Percentiles rank a stretch among this genome's conserved stretches.
Evolutionary conservation across 2,329 filamentous ascomycete species (phyloP).

Genomic region (Paracamarosporium sp.): DNA sequence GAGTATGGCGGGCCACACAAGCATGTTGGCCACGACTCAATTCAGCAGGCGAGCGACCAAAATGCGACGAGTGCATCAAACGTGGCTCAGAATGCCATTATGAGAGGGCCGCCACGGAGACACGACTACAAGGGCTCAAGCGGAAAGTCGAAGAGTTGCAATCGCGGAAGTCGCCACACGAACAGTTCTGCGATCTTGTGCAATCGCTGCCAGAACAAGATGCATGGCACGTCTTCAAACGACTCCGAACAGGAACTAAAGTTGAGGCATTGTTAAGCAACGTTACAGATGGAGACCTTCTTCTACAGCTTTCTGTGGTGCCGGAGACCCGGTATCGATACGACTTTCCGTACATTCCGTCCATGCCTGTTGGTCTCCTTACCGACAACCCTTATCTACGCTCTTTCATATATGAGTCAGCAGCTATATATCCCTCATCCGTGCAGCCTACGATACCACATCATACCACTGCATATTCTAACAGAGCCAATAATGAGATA

Average conservation of each 20-base stretch:
- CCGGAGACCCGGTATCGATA: constrained; percentile 22
- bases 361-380: constrained; percentile 11
- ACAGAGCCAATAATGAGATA: background rate
- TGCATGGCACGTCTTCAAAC: too few relatives aligned
- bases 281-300: background rate
- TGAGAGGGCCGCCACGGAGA: too few relatives aligned
- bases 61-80: too few relatives aligned
- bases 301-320: constrained; percentile 17
- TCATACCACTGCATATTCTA: background rate
- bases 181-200: too few relatives aligned
- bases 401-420: constrained; percentile 16
- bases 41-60: too few relatives aligned
- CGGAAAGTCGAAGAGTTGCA: too few relatives aligned
- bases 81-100: too few relatives aligned
- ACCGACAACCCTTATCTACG: constrained; percentile 15
- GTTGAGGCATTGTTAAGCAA: background rate
- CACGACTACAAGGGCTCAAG: too few relatives aligned
- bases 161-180: too few relatives aligned
- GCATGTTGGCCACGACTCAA: too few relatives aligned
- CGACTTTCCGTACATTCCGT: constrained; percentile 19
- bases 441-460: background rate
- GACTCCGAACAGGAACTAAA: background rate
- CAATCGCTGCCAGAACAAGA: too few relatives aligned
- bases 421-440: background rate
- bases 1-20: too few relatives aligned